These are phyloP conservation scores for Butyriboletus appendiculatus DNA, from an alignment of 1,284 basidiomycete species.

Conservation along the genomic window DNA sequence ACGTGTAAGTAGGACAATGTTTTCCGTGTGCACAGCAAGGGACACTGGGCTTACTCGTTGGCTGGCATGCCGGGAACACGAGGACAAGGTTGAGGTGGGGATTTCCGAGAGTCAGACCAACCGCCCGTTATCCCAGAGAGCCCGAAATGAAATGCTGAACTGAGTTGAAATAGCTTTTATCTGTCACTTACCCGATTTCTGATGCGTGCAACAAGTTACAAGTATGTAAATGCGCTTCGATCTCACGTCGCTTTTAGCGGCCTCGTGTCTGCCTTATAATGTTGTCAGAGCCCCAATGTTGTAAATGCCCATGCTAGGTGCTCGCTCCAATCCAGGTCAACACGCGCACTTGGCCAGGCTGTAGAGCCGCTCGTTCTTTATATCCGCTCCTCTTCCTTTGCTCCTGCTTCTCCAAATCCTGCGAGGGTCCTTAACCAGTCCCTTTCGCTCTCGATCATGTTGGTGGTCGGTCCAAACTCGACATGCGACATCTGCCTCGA, in stretches of 20 bases:
- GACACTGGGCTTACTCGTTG: neutral
- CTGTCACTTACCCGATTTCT: constrained; percentile 13
- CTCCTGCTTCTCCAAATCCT: neutral
- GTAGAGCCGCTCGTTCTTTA: constrained; percentile 26
- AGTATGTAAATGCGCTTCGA: constrained; percentile 24
- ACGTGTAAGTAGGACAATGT: constrained; percentile 12
- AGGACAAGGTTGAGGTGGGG: constrained; percentile 22
- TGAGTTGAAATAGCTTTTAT: constrained; percentile 26
- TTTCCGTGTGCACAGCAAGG: constrained; percentile 14
- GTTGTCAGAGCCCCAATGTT: constrained; percentile 21
- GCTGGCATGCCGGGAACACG: constrained; percentile 27
- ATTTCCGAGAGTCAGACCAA: constrained; percentile 8
- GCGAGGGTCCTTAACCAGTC: constrained; percentile 38
- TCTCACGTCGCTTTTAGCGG: constrained; percentile 39
- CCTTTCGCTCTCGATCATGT: constrained; percentile 38
- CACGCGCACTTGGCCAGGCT: constrained; percentile 36
- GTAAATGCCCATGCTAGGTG: constrained; percentile 22
- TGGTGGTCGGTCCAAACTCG: constrained; percentile 46
- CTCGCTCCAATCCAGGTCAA: constrained; percentile 25
- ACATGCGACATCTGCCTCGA: constrained; percentile 53
- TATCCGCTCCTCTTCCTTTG: constrained; percentile 17
- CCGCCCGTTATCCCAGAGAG: constrained; percentile 23
- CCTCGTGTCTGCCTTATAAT: constrained; percentile 39
- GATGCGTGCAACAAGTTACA: constrained; percentile 6
- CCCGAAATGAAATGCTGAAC: constrained; percentile 31